These are phyloP conservation scores for Coniferiporia weirii DNA, from an alignment of 1,284 basidiomycete genomes.

Conservation along the genomic window DNA sequence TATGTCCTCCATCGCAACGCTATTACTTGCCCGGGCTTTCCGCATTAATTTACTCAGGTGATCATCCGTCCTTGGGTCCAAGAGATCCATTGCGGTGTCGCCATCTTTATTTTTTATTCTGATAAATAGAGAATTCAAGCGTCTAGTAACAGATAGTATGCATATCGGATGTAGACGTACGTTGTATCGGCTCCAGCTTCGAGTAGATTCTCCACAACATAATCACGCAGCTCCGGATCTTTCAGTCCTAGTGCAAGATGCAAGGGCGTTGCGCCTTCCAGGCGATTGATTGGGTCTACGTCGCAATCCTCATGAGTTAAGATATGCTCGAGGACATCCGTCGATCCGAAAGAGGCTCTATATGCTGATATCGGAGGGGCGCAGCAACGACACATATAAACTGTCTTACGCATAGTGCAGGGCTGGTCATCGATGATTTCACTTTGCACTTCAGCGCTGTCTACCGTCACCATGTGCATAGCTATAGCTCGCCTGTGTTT, in stretches of 20 bases:
- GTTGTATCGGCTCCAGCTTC: slow-evolving; percentile 74
- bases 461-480: neutral
- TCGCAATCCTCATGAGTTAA: slow-evolving; percentile 75
- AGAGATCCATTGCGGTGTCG: slow-evolving; percentile 51
- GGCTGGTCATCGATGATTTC: slow-evolving; percentile 36
- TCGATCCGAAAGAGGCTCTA: slow-evolving; percentile 53
- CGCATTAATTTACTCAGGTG: slow-evolving; percentile 44
- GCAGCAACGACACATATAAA: slow-evolving; percentile 2
- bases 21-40: slow-evolving; percentile 43
- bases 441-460: neutral
- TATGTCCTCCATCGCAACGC: slow-evolving; percentile 35
- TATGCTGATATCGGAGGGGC: neutral
- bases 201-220: slow-evolving; percentile 58
- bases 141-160: neutral
- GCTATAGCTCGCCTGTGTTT: slow-evolving; percentile 52
- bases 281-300: slow-evolving; percentile 74
- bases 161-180: slow-evolving; percentile 35
- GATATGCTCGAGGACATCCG: slow-evolving; percentile 66
- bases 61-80: slow-evolving; percentile 42
- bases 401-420: slow-evolving; percentile 75
- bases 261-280: slow-evolving; percentile 75
- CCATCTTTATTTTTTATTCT: slow-evolving; percentile 75
- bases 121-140: slow-evolving; percentile 3
- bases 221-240: slow-evolving; percentile 51
- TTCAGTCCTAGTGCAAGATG: slow-evolving; percentile 71